phyloP scores from a whole-genome alignment of 768 basidiomycete species.

The Termitomyces sp. region DNA sequence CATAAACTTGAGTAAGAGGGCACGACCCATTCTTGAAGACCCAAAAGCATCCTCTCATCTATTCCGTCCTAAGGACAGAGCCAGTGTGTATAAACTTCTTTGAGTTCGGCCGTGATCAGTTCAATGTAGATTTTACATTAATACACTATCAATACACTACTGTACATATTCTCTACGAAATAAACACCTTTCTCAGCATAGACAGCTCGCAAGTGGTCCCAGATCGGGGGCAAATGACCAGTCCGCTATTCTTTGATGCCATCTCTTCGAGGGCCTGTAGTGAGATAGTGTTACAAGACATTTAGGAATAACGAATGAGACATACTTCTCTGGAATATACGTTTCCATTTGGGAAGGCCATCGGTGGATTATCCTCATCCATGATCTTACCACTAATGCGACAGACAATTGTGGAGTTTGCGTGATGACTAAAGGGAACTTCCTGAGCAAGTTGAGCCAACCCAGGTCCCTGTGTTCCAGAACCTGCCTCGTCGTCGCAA shows the following conservation, averaged over 20 bases:
- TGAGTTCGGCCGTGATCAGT: neutral
- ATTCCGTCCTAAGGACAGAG: no score
- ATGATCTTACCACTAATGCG: conserved; percentile 89
- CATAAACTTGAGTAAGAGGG: no score
- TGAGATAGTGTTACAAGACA: conserved; percentile 5
- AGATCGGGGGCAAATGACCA: conserved; percentile 83
- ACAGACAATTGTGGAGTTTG: conserved; percentile 95
- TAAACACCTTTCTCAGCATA: conserved; percentile 83
- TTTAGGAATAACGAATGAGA: conserved; percentile 10
- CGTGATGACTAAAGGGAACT: conserved; percentile 91
- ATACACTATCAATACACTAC: conserved; percentile 1
- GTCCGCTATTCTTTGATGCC: conserved; percentile 74
- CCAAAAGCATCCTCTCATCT: no score
- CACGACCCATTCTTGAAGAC: no score
- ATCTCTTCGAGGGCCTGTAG: conserved; percentile 83
- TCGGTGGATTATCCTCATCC: conserved; percentile 90
- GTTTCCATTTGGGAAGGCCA: conserved; percentile 87
- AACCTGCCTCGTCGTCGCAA: conserved; percentile 60
- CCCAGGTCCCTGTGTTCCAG: conserved; percentile 38
- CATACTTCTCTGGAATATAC: conserved; percentile 92
- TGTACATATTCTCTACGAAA: conserved; percentile 51
- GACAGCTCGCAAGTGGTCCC: conserved; percentile 59
- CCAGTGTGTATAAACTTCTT: no score
- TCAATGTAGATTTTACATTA: neutral
- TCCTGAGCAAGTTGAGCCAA: conserved; percentile 76